A percentile compares a stretch with the other conserved stretches of the same genome.
These are phyloP conservation scores for Cystofilobasidium bisporidii DNA, from an alignment of 768 basidiomycete genomes.

Conservation along the genomic window DNA sequence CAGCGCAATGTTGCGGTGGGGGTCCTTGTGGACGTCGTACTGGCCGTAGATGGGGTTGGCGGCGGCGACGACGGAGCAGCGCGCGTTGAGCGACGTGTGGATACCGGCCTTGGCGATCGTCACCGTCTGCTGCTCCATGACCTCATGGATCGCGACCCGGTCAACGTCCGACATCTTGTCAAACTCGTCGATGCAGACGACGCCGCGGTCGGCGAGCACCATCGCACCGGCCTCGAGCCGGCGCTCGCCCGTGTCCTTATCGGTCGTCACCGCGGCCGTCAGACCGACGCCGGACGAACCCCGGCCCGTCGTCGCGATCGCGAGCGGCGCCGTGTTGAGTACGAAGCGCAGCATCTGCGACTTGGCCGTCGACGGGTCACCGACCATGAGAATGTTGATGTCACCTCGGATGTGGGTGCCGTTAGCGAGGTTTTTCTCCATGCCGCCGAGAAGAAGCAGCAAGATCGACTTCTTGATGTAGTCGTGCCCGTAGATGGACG, in stretches of 20 bases:
- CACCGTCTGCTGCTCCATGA: conserved; percentile 99
- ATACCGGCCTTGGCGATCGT: conserved; percentile 99
- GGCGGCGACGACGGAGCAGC: conserved; percentile 94
- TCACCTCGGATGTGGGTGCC: conserved; percentile 98
- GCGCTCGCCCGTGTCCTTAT: conserved; percentile 87
- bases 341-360: conserved; percentile 93
- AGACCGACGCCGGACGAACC: conserved; percentile 98
- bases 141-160: conserved; percentile 98
- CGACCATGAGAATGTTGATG: conserved; percentile 99
- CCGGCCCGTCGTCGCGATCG: conserved; percentile 95
- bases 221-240: conserved; percentile 96
- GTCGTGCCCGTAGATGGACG: conserved; percentile 93
- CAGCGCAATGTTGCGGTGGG: conserved; percentile 94
- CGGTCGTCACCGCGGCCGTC: conserved; percentile 95
- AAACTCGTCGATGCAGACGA: conserved; percentile 99
- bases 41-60: conserved; percentile 99
- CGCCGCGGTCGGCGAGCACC: conserved; percentile 97
- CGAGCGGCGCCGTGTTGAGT: conserved; percentile 86
- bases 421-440: conserved; percentile 94
- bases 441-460: conserved; percentile 85
- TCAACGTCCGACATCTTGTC: conserved; percentile 99
- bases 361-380: conserved; percentile 98
- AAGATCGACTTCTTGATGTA: conserved; percentile 90
- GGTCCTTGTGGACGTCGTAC: conserved; percentile 99
- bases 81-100: conserved; percentile 92